Evolutionary conservation across 2,329 filamentous ascomycete genomes (phyloP).

Genomic region (Botrytis squamosa): DNA sequence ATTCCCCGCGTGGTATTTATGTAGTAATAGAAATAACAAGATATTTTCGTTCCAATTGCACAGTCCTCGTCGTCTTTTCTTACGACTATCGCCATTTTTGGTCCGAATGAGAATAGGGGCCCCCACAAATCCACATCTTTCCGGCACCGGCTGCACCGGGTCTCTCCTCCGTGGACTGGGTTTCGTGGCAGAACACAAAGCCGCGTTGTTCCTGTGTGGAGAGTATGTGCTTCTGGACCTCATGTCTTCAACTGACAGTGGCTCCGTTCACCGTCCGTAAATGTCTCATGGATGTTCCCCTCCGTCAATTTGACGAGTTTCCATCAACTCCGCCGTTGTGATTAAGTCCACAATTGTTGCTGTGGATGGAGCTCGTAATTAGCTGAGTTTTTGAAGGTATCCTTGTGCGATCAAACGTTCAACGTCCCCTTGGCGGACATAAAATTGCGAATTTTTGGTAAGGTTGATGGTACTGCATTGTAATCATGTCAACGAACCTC

Average conservation of each 20-base stretch:
- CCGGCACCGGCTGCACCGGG: constrained; percentile 21
- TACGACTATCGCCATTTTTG: background rate
- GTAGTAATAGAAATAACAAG: constrained; percentile 15
- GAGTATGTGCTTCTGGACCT: background rate
- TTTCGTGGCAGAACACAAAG: constrained; percentile 12
- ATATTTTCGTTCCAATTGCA: background rate
- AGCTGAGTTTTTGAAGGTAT: constrained; percentile 87
- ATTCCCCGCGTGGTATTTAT: constrained; percentile 4
- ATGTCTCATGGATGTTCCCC: background rate
- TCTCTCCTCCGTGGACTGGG: constrained; percentile 4
- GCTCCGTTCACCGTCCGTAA: background rate
- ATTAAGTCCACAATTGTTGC: background rate
- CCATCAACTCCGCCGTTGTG: background rate
- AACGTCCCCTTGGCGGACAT: constrained; percentile 92
- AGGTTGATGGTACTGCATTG: constrained; percentile 77
- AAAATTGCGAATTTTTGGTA: constrained; percentile 98
- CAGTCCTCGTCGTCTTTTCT: background rate
- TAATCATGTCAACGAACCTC: constrained; percentile 25
- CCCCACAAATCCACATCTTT: constrained; percentile 15
- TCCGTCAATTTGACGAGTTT: background rate
- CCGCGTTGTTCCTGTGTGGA: background rate
- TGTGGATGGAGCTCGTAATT: constrained; percentile 40
- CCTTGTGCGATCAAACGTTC: constrained; percentile 92
- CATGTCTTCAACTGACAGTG: background rate
- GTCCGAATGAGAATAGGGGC: background rate